Evolutionary conservation across 2,329 filamentous ascomycete genomes (phyloP), one percentile per base, ranked within the genome.

Genomic region (Paraphoma chrysanthemicola): DNA sequence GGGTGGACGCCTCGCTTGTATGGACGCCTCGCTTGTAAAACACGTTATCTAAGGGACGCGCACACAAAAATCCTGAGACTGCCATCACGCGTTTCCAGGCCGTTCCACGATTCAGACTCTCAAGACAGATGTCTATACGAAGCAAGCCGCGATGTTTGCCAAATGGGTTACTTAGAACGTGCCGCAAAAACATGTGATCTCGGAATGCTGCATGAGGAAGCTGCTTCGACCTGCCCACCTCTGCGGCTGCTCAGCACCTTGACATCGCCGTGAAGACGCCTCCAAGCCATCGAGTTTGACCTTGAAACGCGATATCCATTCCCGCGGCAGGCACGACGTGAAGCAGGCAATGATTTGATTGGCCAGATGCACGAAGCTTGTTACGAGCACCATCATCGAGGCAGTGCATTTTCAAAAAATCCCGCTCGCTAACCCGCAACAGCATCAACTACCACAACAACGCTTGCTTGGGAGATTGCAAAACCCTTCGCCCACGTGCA

Each of bases 391-490:
- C 42, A 51, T 51, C 42, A 45, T 39, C 42, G 49, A 45, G 49
- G 49, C 49, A 46, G 49, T 45, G 42, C 42, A 16, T 28, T 45
- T 17, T 16, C 16, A 7, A 44, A 36, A 51, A 46, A 51, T 51
- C 48, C 43, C 50, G 50, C 50, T 53, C 50, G 59, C 67, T 69
- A 69, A 44, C 67, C 63, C 54, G 44, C 65, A 64, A 56, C 59
- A 67, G 67, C 51, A 56, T 59, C 53, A 57, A 54, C 54, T 54
- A 52, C 50, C 23, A 30, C 33, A 12, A 60, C 45, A 17, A 55
- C 49, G 39, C 54, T 36, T 49, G 39, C 28, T 39, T 28, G 52
- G 55, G 50, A 63, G 53, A 65, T 62, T 62, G 42, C 28, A 52
- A 59, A 53, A 48, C 10, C 14, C 33, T 10, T 36, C 33, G 14